Conservation (phyloP, 345 rosid genomes). For the Trapa incisa region DNA sequence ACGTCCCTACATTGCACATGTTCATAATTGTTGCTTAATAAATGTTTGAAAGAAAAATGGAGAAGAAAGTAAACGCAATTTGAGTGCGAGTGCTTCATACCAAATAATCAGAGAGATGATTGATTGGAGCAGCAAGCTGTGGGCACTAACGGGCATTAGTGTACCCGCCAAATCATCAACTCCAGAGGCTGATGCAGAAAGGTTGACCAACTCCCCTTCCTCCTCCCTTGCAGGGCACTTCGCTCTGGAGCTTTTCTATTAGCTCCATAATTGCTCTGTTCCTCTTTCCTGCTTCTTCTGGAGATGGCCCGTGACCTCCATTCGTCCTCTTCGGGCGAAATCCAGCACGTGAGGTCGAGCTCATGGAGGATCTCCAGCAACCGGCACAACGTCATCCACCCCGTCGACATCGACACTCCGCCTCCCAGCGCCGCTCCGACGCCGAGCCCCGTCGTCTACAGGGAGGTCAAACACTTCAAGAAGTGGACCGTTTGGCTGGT, state of each 20-base stretch:
- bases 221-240: background rate
- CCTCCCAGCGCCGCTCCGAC: constrained; percentile 10
- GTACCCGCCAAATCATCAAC: background rate
- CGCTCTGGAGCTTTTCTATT: background rate
- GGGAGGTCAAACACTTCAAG: constrained; percentile 43
- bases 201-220: constrained; percentile 3
- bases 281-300: background rate
- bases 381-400: constrained; percentile 25
- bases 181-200: background rate
- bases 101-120: too few relatives aligned
- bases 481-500: constrained; percentile 67
- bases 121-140: background rate
- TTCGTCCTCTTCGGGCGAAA: constrained; percentile 14
- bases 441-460: constrained; percentile 22
- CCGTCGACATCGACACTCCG: constrained; percentile 28
- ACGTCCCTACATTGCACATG: background rate
- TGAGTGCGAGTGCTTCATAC: too few relatives aligned
- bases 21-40: background rate
- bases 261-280: background rate
- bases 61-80: too few relatives aligned
- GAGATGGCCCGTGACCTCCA: background rate
- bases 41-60: background rate
- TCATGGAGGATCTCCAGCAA: constrained; percentile 17
- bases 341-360: constrained; percentile 24
- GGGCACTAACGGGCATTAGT: background rate